Conservation (phyloP, 257 asterid genomes). For the Coffea eugenioides region DNA sequence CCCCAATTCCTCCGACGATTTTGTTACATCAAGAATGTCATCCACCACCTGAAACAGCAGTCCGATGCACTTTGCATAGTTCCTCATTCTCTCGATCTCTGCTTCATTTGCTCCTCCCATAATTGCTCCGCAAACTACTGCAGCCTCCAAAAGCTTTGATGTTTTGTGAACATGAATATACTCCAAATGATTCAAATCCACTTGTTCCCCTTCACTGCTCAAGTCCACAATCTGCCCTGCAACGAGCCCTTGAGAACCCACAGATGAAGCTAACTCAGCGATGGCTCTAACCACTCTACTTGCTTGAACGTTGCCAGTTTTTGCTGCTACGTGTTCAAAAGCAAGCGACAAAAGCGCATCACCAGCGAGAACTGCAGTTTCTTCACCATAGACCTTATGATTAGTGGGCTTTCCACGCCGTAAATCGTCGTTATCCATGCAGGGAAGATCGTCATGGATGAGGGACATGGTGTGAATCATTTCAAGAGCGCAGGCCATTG, state of each 20-base stretch:
- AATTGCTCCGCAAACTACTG: constrained; percentile 70
- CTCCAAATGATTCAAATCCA: constrained; percentile 48
- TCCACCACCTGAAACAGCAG: constrained; percentile 81
- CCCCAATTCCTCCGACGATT: constrained; percentile 53
- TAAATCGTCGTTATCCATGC: constrained; percentile 67
- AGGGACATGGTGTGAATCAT: constrained; percentile 80
- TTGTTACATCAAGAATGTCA: constrained; percentile 62
- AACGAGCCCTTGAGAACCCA: constrained; percentile 62
- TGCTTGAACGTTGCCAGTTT: constrained; percentile 28
- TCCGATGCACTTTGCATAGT: constrained; percentile 52
- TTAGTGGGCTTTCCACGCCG: constrained; percentile 65
- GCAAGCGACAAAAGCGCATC: constrained; percentile 67
- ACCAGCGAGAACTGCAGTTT: constrained; percentile 62
- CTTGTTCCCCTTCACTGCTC: constrained; percentile 48
- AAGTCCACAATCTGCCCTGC: constrained; percentile 66
- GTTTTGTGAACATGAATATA: constrained; percentile 69
- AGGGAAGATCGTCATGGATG: constrained; percentile 73
- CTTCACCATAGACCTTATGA: constrained; percentile 63
- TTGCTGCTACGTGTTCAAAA: constrained; percentile 53
- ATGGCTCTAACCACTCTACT: constrained; percentile 41
- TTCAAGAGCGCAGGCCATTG: constrained; percentile 60
- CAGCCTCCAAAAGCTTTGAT: constrained; percentile 65
- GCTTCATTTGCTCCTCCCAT: constrained; percentile 54
- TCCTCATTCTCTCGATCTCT: constrained; percentile 58
- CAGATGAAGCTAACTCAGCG: constrained; percentile 50